These are phyloP conservation scores for Earliella scabrosa DNA, from an alignment of 1,284 basidiomycete species.

Conservation along the genomic window DNA sequence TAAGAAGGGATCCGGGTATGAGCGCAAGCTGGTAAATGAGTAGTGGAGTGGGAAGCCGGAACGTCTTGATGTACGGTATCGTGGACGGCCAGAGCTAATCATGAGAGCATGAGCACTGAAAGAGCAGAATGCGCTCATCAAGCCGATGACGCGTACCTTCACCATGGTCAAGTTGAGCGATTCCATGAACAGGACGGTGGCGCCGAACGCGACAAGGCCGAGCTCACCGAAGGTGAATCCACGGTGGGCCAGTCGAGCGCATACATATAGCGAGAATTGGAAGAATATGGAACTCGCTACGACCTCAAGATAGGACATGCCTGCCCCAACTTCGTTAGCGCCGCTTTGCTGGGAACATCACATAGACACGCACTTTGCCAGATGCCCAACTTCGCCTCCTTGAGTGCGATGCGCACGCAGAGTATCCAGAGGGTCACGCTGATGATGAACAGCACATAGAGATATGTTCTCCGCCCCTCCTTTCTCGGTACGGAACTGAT, in stretches of 20 bases:
- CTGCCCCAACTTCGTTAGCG: slow-evolving; percentile 40
- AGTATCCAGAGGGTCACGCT: slow-evolving; percentile 53
- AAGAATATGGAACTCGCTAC: slow-evolving; percentile 81
- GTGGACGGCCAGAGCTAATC: slow-evolving; percentile 76
- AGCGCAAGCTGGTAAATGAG: slow-evolving; percentile 93
- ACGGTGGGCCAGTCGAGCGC: slow-evolving; percentile 87
- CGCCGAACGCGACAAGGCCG: slow-evolving; percentile 86
- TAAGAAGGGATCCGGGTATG: slow-evolving; percentile 90
- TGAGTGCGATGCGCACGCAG: slow-evolving; percentile 50
- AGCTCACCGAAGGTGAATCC: slow-evolving; percentile 97
- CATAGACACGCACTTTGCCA: slow-evolving; percentile 63
- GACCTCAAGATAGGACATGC: slow-evolving; percentile 82
- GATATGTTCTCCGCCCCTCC: slow-evolving; percentile 61
- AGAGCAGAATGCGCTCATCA: not conserved
- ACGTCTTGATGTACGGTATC: slow-evolving; percentile 91
- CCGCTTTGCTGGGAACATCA: not conserved
- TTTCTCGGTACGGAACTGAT: slow-evolving; percentile 76
- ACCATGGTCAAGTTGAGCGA: slow-evolving; percentile 81
- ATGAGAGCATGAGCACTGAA: not conserved
- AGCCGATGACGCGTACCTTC: slow-evolving; percentile 56
- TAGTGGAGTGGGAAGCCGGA: slow-evolving; percentile 91
- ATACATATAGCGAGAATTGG: slow-evolving; percentile 90
- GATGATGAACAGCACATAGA: slow-evolving; percentile 66
- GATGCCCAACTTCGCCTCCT: slow-evolving; percentile 48
- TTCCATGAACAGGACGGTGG: slow-evolving; percentile 88